A percentile compares a stretch with the other conserved stretches of the same genome.
phyloP scores from a whole-genome alignment of 495 filamentous ascomycete species.

The Copromyces sp. region DNA sequence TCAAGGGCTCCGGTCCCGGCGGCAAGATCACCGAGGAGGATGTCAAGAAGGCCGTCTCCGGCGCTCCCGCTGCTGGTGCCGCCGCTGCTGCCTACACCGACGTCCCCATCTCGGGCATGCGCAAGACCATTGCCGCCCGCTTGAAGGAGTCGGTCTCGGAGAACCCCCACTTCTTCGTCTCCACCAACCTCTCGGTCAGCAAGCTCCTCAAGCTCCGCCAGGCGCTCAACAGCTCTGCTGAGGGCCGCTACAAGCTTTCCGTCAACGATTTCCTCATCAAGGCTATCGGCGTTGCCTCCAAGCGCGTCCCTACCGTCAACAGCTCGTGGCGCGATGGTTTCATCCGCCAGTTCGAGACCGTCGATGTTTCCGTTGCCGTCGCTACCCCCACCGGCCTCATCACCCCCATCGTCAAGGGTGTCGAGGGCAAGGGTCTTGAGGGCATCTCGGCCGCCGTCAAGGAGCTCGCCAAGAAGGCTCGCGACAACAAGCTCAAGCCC shows the following conservation, averaged over 20 bases:
- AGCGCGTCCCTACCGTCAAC: constrained; percentile 93
- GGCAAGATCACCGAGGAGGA: constrained; percentile 88
- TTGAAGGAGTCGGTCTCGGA: constrained; percentile 80
- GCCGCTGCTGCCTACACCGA: constrained; percentile 65
- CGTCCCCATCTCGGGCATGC: constrained; percentile 80
- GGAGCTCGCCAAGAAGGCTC: constrained; percentile 89
- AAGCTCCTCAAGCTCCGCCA: constrained; percentile 95
- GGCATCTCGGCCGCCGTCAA: constrained; percentile 83
- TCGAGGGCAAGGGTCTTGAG: constrained; percentile 71
- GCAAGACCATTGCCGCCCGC: constrained; percentile 91
- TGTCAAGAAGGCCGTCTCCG: constrained; percentile 62
- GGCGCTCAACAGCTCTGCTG: constrained; percentile 77
- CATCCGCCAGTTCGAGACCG: constrained; percentile 84
- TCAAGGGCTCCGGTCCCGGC: constrained; percentile 82
- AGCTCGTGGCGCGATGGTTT: constrained; percentile 84
- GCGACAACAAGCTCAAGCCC: constrained; percentile 97
- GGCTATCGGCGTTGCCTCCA: constrained; percentile 75
- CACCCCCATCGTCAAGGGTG: constrained; percentile 91
- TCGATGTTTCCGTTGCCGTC: constrained; percentile 90
- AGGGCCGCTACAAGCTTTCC: constrained; percentile 95
- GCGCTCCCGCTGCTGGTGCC: constrained; percentile 27
- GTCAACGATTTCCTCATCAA: constrained; percentile 99
- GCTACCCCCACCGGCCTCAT: constrained; percentile 90
- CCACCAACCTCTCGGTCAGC: constrained; percentile 71
- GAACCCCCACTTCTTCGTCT: constrained; percentile 98